These are phyloP conservation scores for Boletus speciosus DNA, from an alignment of 768 basidiomycete species.

Conservation along the genomic window DNA sequence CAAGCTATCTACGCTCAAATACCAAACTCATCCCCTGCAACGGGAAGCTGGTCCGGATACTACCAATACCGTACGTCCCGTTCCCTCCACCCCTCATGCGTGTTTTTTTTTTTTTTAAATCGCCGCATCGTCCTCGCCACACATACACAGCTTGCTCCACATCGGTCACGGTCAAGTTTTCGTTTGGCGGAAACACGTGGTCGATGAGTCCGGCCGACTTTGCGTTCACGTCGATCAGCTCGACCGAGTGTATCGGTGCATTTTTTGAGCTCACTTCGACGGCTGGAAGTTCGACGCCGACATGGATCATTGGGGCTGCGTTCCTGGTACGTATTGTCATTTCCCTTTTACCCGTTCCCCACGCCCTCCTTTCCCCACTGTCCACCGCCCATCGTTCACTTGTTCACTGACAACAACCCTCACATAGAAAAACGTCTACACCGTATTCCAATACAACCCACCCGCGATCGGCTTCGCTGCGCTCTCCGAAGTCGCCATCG, in stretches of 20 bases:
- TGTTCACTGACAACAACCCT: background rate
- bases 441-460: conserved; percentile 50
- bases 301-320: conserved; percentile 55
- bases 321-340: conserved; percentile 35
- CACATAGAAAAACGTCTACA: conserved; percentile 51
- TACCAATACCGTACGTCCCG: conserved; percentile 39
- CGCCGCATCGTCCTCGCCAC: background rate
- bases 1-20: conserved; percentile 44
- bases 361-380: too few relatives aligned
- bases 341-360: background rate
- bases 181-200: conserved; percentile 47
- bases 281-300: conserved; percentile 27
- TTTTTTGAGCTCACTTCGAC: conserved; percentile 44
- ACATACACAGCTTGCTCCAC: conserved; percentile 33
- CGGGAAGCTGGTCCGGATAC: conserved; percentile 42
- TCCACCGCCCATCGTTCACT: background rate
- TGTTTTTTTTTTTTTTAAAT: background rate
- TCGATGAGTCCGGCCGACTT: conserved; percentile 49
- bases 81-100: background rate
- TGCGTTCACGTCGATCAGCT: conserved; percentile 36
- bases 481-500: conserved; percentile 32
- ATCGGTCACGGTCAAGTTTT: conserved; percentile 35
- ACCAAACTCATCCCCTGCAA: conserved; percentile 36
- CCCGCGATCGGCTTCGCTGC: conserved; percentile 50
- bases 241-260: conserved; percentile 47